Conservation (phyloP, 2,329 filamentous ascomycete species). For the Periconia sp. region DNA sequence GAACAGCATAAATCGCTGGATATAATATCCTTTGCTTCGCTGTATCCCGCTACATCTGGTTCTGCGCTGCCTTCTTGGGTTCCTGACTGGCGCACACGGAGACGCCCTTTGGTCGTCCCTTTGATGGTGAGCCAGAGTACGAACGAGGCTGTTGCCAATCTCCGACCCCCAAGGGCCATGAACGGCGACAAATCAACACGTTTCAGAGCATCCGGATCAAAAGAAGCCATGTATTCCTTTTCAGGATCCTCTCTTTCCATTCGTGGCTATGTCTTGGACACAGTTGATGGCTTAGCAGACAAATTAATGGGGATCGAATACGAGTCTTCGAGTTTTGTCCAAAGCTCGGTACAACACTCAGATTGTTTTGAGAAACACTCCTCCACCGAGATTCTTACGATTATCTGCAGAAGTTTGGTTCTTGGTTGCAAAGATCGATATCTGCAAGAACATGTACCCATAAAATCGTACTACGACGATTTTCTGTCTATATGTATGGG, state of each 20-base stretch:
- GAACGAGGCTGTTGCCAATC: background rate
- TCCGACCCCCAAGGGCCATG: background rate
- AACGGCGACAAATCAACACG: background rate
- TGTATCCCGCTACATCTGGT: background rate
- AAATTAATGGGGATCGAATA: too few species aligned
- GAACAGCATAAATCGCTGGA: background rate
- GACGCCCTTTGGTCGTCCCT: background rate
- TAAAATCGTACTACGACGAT: background rate
- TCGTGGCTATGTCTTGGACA: background rate
- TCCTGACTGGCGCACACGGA: background rate
- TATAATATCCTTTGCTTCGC: background rate
- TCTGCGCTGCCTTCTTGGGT: background rate
- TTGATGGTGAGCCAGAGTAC: background rate
- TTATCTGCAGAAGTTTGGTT: background rate
- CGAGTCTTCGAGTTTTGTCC: background rate
- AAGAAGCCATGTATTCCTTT: background rate
- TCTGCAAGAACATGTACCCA: background rate
- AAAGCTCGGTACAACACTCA: background rate
- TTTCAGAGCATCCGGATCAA: background rate
- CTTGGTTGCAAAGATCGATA: background rate
- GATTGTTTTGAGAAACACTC: background rate
- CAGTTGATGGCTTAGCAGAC: background rate
- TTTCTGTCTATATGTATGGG: background rate
- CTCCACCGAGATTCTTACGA: background rate
- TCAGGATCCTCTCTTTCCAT: background rate